These are phyloP conservation scores for Hypoxylon sp. DNA, from an alignment of 2,329 filamentous ascomycete genomes.

Conservation along the genomic window DNA sequence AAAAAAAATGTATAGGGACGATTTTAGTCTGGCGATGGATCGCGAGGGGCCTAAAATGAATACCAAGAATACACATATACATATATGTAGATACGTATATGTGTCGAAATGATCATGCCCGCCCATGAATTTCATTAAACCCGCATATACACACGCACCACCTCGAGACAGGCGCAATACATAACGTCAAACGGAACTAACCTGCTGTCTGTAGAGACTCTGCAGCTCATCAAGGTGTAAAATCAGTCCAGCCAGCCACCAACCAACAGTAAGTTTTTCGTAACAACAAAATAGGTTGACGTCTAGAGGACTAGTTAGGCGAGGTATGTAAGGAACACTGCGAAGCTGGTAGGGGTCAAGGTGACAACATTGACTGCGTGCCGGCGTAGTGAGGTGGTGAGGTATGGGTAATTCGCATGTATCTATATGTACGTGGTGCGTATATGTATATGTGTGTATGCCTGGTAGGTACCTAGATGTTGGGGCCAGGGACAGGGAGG, in stretches of 20 bases:
- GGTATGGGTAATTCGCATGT: constrained; percentile 16
- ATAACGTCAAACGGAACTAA: constrained; percentile 31
- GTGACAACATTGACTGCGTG: constrained; percentile 24
- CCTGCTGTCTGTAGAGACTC: constrained; percentile 27
- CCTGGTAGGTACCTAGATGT: constrained; percentile 34
- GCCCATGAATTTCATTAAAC: constrained; percentile 28
- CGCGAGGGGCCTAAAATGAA: constrained; percentile 30
- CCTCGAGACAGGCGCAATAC: constrained; percentile 4
- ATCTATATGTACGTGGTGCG: constrained; percentile 10
- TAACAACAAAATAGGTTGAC: constrained; percentile 12
- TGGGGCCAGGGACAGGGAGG: constrained; percentile 36
- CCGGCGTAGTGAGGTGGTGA: constrained; percentile 12
- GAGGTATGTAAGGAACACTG: constrained; percentile 16
- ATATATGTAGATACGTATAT: constrained; percentile 6
- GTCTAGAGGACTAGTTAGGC: constrained; percentile 13
- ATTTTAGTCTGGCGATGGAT: constrained; percentile 33
- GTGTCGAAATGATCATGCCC: constrained; percentile 24
- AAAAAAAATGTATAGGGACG: constrained; percentile 32
- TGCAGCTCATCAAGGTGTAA: constrained; percentile 16
- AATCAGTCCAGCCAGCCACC: constrained; percentile 25
- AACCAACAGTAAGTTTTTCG: constrained; percentile 20
- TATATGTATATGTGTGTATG: constrained; percentile 28
- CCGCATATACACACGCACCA: constrained; percentile 18
- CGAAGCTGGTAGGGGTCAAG: constrained; percentile 18
- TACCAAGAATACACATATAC: constrained; percentile 23